Conservation (phyloP, 2,329 filamentous ascomycete species). For the Aaosphaeria arxii region DNA sequence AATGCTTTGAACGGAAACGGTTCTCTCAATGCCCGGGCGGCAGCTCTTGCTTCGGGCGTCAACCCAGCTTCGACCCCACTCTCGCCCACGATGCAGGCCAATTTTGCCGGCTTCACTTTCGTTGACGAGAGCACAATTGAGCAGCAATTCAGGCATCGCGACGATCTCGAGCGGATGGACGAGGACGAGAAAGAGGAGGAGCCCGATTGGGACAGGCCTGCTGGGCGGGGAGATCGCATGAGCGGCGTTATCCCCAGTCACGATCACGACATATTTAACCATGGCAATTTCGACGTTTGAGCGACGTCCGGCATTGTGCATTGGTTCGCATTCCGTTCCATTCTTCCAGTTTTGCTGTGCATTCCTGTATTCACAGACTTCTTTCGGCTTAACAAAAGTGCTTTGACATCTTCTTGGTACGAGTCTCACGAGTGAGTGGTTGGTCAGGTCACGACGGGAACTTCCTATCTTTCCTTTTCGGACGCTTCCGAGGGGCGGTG, state of each 20-base stretch:
- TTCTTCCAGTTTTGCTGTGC: conserved; percentile 1
- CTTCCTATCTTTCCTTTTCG: background rate
- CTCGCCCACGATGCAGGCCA: conserved; percentile 93
- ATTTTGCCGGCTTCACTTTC: conserved; percentile 98
- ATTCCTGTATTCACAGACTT: conserved; percentile 2
- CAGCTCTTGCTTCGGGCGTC: conserved; percentile 74
- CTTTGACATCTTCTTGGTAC: conserved; percentile 13
- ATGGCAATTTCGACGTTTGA: conserved; percentile 38
- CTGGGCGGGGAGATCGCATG: conserved; percentile 48
- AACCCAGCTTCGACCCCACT: conserved; percentile 88
- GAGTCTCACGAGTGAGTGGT: conserved; percentile 11
- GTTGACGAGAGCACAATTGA: conserved; percentile 97
- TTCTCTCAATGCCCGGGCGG: conserved; percentile 87
- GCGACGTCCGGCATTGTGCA: conserved; percentile 5
- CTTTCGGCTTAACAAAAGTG: conserved; percentile 22
- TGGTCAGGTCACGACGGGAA: conserved; percentile 6
- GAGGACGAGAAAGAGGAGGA: conserved; percentile 43
- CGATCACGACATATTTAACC: conserved; percentile 49
- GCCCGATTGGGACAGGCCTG: conserved; percentile 39
- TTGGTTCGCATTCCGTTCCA: conserved; percentile 7
- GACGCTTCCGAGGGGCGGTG: conserved; percentile 10
- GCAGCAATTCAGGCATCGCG: conserved; percentile 63
- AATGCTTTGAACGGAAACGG: conserved; percentile 83
- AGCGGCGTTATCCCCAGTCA: conserved; percentile 48
- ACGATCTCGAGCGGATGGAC: conserved; percentile 44